Conservation (phyloP, 2,329 filamentous ascomycete species). For the Waltergamsia citrina region DNA sequence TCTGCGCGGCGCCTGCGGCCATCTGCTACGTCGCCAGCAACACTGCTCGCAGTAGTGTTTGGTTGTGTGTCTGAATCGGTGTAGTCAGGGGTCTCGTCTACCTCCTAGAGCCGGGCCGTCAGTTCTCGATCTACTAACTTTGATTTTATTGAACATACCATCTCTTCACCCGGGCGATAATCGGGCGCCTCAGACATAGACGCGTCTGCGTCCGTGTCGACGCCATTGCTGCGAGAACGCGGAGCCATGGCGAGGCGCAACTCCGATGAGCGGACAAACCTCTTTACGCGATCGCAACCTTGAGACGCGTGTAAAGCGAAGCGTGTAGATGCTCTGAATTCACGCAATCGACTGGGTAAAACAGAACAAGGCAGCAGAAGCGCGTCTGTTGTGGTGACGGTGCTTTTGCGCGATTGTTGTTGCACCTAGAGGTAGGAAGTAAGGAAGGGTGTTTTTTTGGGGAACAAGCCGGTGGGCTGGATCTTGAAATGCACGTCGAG, state of each 20-base stretch:
- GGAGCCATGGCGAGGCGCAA: slow-evolving; percentile 39
- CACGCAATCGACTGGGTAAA: no score
- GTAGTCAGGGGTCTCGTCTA: slow-evolving; percentile 58
- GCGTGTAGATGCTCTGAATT: no score
- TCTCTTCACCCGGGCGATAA: slow-evolving; percentile 32
- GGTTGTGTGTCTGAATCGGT: slow-evolving; percentile 59
- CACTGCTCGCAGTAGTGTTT: slow-evolving; percentile 71
- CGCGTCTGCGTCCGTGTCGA: slow-evolving; percentile 51
- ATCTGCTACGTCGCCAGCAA: slow-evolving; percentile 63
- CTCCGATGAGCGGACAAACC: slow-evolving; percentile 17
- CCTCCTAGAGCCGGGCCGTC: slow-evolving; percentile 30
- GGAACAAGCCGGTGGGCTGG: slow-evolving; percentile 15
- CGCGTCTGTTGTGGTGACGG: no score
- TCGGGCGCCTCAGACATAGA: slow-evolving; percentile 54
- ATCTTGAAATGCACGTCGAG: slow-evolving; percentile 23
- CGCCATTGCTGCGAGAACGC: slow-evolving; percentile 39
- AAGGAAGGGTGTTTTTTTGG: slow-evolving; percentile 20
- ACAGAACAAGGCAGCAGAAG: no score
- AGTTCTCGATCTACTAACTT: not conserved
- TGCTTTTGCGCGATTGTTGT: not conserved
- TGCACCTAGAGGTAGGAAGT: not conserved
- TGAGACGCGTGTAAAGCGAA: slow-evolving; percentile 39
- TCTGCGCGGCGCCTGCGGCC: slow-evolving; percentile 80
- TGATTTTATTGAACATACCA: slow-evolving; percentile 38
- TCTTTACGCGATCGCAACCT: slow-evolving; percentile 41